Percentiles rank a stretch among this genome's conserved stretches.
These are phyloP conservation scores for Macadamia integrifolia DNA, from an alignment of 164 flowering plant genomes.

Conservation along the genomic window DNA sequence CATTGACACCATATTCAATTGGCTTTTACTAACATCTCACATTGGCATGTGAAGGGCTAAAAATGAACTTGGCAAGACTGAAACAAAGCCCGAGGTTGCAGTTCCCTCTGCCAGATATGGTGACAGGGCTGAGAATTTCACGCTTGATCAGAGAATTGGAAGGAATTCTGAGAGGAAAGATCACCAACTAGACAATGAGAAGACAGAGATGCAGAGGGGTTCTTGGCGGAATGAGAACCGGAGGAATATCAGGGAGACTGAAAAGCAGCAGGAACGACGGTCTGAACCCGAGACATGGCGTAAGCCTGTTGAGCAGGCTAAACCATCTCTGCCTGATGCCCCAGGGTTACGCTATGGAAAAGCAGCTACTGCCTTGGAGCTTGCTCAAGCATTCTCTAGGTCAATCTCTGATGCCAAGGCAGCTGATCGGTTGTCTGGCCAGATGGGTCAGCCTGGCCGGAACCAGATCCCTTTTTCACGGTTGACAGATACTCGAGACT, in stretches of 20 bases:
- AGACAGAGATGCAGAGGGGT: conserved; percentile 43
- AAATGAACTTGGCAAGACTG: conserved; percentile 32
- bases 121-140: conserved; percentile 36
- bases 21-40: neutral
- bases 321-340: conserved; percentile 27
- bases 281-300: conserved; percentile 90
- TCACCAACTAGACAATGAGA: conserved; percentile 33
- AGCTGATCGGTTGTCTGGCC: conserved; percentile 36
- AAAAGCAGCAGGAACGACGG: conserved; percentile 47
- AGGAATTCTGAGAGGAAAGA: conserved; percentile 50
- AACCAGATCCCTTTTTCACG: conserved; percentile 71
- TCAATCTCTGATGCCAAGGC: conserved; percentile 43
- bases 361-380: neutral
- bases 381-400: conserved; percentile 31
- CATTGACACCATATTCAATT: neutral
- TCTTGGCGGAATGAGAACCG: conserved; percentile 56
- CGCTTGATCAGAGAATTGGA: conserved; percentile 38
- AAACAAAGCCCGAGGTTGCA: conserved; percentile 25
- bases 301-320: conserved; percentile 50
- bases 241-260: conserved; percentile 38
- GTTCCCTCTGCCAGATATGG: conserved; percentile 18
- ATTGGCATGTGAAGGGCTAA: conserved; percentile 32
- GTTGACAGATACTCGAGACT: conserved; percentile 17
- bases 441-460: conserved; percentile 40
- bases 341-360: conserved; percentile 25